phyloP scores from a whole-genome alignment of 2,329 filamentous ascomycete genomes.

The Xylaria hypoxylon region DNA sequence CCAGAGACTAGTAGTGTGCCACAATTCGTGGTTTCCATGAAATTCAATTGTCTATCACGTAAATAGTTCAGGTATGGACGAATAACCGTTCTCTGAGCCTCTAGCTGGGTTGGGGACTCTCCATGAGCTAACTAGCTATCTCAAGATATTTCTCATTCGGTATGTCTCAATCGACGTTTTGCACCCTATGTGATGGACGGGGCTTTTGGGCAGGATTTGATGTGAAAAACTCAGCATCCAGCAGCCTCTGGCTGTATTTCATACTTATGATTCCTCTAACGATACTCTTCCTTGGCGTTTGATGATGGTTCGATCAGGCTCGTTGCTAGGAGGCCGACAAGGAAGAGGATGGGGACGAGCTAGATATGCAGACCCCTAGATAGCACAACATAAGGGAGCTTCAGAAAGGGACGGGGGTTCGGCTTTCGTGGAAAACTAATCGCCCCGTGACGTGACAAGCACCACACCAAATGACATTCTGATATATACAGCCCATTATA shows the following conservation, averaged over 20 bases:
- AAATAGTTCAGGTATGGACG: conserved; percentile 15
- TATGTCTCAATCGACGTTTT: conserved; percentile 18
- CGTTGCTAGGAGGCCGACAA: conserved; percentile 8
- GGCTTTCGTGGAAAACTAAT: conserved; percentile 15
- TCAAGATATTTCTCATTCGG: conserved; percentile 44
- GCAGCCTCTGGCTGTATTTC: conserved; percentile 24
- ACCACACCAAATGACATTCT: background rate
- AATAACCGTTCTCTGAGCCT: conserved; percentile 26
- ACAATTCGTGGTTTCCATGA: no score
- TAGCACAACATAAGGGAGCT: conserved; percentile 15
- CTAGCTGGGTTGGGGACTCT: conserved; percentile 8
- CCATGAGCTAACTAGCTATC: conserved; percentile 34
- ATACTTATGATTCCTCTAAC: conserved; percentile 17
- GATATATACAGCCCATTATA: background rate
- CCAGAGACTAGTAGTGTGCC: background rate
- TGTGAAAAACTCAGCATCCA: background rate
- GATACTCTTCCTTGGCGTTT: conserved; percentile 11
- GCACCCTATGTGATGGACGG: background rate
- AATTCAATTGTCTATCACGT: background rate
- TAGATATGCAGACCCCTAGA: conserved; percentile 20
- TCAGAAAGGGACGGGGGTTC: conserved; percentile 17
- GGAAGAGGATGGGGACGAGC: conserved; percentile 6
- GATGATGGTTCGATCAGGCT: conserved; percentile 12
- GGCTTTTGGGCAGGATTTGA: conserved; percentile 12
- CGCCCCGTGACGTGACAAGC: background rate